Base-by-base conservation (phyloP, 1,139 yeast genomes). In the Meyerozyma athensensis region DNA sequence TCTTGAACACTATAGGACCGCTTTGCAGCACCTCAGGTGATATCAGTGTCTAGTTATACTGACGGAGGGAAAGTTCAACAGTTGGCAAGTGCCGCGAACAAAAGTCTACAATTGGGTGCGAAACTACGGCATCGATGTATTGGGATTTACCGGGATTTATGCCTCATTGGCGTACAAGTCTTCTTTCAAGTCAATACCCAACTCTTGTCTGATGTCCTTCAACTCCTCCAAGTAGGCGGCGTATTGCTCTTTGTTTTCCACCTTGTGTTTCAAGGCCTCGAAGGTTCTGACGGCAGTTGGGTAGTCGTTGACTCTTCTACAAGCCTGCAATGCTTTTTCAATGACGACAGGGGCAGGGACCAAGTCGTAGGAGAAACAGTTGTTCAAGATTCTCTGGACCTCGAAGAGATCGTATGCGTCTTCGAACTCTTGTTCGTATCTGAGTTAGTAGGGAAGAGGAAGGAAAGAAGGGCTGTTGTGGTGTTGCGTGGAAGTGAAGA, bases 261-360 rank as follows among this genome's bases (percentile, higher is more conserved):
- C 97, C 77, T 92, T 92, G 79, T 81, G 86, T 68, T 85, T 86
- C 65, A 92, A 79, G 50, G 87, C 85, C 73, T 92, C 98, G 56
- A 92, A 92, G 45, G 95, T 96, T 72, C 98, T 86, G 53, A 90
- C 94, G 43, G 98, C 98, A 46, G 97, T 90, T 46, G 98, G 97
- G 72, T 86, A 86, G 72, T 92, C 98, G 68, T 94, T 89, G 51
- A 92, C 97, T 72, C 98, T 86, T 80, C 98, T 89, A 58, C 97
- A 92, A 39, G 98, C 98, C 71, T 86, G 83, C 63, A 92, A 79
- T 38, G 98, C 98, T 72, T 86, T 86, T 70, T 87, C 96, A 59
- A 92, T 77, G 47, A 92, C 97, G 44, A 85, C 81, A 50, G 98
- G 98, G 26, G 98, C 94, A 50, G 98, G 98, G 41, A 92, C 98